Base-by-base conservation (phyloP, 1,284 basidiomycete genomes). In the Microbotryomycetes sp. region DNA sequence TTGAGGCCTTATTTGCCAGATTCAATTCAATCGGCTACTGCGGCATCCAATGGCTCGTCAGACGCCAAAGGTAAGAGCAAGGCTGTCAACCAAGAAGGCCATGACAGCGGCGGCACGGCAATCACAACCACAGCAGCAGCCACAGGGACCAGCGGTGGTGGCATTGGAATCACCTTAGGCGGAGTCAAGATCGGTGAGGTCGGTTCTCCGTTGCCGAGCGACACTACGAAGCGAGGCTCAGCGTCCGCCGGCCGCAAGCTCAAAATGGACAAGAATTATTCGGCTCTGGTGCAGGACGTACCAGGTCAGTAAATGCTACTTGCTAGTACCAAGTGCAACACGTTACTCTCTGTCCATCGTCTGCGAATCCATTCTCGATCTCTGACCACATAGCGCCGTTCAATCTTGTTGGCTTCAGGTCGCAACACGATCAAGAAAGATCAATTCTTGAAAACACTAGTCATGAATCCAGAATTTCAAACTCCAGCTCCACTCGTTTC, bases 221-320 rank as follows among this genome's bases (percentile, higher is more conserved):
- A 3, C 6, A 4, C 3, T 36, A 22, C 6, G 6, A 26, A 29
- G 29, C 22, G n/a, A 7, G 28, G 12, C 14, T 47, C 15, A 28
- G 53, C 23, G 53, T 51, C 19, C n/a, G 63, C 62, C 29, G 54
- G 49, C 32, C 67, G 68, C 42, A 26, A 48, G 47, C 46, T 58
- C 15, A 64, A 62, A 54, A 69, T 70, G 67, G 70, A 72, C 25
- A 72, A 67, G 54, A 56, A 59, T 23, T 72, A 67, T 49, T 54
- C 62, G 7, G 60, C 65, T 49, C 55, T 72, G 52, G 59, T 72
- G 15, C 60, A 47, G 2, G 71, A 72, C 59, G 63, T 72, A 7
- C 68, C 69, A 42, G 71, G 71, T 72, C 2, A 30, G 67, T 15
- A n/a, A 31, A 19, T 32, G 22, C 19, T 22, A n/a, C 6, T 23